Conservation (phyloP, 1,284 basidiomycete species). For the Macrocystidia cucumis region DNA sequence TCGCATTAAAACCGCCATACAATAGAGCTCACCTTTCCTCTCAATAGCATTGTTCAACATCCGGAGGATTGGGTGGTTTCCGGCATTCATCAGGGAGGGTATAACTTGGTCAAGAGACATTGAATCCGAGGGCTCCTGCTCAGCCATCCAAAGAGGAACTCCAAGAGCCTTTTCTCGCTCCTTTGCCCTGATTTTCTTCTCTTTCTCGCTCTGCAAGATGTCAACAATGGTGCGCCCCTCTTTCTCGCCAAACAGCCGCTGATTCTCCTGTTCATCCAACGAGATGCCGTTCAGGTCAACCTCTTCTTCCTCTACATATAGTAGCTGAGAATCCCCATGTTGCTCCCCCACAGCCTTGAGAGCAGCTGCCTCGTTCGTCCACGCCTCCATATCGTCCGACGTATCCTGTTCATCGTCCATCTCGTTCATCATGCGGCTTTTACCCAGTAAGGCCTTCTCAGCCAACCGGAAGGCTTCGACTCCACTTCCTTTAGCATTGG, state of each 20-base stretch:
- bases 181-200: constrained; percentile 15
- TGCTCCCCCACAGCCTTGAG: constrained; percentile 23
- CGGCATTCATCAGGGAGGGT: constrained; percentile 8
- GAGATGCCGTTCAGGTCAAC: constrained; percentile 23
- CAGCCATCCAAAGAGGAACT: constrained; percentile 29
- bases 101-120: neutral
- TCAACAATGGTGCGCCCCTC: constrained; percentile 29
- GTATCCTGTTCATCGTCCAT: constrained; percentile 29
- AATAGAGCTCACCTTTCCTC: constrained; percentile 26
- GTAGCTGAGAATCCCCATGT: constrained; percentile 12
- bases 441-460: constrained; percentile 27
- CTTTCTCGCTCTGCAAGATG: constrained; percentile 27
- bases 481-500: constrained; percentile 36
- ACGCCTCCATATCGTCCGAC: constrained; percentile 15
- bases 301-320: constrained; percentile 21
- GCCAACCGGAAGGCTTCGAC: constrained; percentile 34
- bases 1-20: neutral
- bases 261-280: constrained; percentile 27
- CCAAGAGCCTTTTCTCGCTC: constrained; percentile 26
- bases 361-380: constrained; percentile 30
- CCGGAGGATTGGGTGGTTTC: constrained; percentile 21
- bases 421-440: constrained; percentile 21
- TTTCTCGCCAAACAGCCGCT: constrained; percentile 33
- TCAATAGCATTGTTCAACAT: constrained; percentile 25
- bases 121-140: constrained; percentile 8